phyloP scores from a whole-genome alignment of 345 rosid species.

The Erysimum cheiranthoides region DNA sequence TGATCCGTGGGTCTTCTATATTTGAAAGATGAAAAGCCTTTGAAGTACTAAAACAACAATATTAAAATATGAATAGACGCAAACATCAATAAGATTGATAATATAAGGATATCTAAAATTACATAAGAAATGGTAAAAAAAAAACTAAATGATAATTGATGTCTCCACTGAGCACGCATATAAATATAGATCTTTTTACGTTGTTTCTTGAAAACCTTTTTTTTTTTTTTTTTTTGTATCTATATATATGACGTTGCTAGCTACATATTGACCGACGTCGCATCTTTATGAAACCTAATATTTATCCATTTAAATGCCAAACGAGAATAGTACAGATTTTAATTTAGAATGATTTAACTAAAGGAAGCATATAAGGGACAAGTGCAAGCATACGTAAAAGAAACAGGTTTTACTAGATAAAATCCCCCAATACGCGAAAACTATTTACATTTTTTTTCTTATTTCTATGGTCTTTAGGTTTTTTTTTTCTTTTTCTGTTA shows the following conservation, averaged over 20 bases:
- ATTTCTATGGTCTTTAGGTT: not conserved
- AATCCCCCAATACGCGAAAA: not conserved
- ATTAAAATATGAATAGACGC: conserved; percentile 22
- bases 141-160: conserved; percentile 1
- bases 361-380: conserved; percentile 2
- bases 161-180: conserved; percentile 8
- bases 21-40: conserved; percentile 32
- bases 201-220: not conserved
- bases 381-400: conserved; percentile 1
- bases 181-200: not conserved
- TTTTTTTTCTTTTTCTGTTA: too few relatives aligned
- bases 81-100: conserved; percentile 10
- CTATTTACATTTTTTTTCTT: not conserved
- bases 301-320: conserved; percentile 6
- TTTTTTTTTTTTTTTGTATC: too few relatives aligned
- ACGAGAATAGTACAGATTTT: conserved; percentile 8
- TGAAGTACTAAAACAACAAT: conserved; percentile 32
- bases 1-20: conserved; percentile 38
- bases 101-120: not conserved
- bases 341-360: not conserved
- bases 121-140: not conserved
- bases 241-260: not conserved
- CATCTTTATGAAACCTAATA: not conserved
- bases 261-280: conserved; percentile 25
- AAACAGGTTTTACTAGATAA: not conserved